These are phyloP conservation scores for Nothophaeocryptopus gaeumannii DNA, from an alignment of 2,329 filamentous ascomycete genomes.

Conservation along the genomic window DNA sequence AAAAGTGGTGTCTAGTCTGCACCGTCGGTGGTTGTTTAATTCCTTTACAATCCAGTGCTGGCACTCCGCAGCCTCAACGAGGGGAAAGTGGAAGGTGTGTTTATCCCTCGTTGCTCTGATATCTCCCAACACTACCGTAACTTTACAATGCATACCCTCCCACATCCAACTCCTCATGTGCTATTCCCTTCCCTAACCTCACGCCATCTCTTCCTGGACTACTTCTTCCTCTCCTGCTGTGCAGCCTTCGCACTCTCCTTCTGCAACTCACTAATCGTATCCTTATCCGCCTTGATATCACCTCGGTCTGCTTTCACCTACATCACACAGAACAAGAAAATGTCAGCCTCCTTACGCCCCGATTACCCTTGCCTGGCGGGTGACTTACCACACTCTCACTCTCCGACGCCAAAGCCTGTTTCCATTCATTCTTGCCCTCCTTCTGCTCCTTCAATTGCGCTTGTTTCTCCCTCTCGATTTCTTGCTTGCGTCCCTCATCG, in stretches of 20 bases:
- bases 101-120: background rate
- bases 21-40: background rate
- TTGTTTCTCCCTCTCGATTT: conserved; percentile 59
- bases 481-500: conserved; percentile 42
- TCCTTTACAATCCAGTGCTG: too few species aligned
- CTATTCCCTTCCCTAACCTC: background rate
- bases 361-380: background rate
- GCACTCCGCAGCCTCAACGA: too few species aligned
- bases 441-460: conserved; percentile 52
- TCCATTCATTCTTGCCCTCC: conserved; percentile 70
- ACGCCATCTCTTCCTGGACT: background rate
- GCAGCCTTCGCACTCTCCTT: conserved; percentile 35
- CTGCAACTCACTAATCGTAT: conserved; percentile 35
- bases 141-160: background rate
- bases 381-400: conserved; percentile 71
- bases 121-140: conserved; percentile 1
- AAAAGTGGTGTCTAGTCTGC: background rate
- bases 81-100: background rate
- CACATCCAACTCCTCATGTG: background rate
- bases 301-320: conserved; percentile 39
- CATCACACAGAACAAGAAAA: conserved; percentile 3
- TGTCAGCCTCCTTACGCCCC: background rate
- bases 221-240: conserved; percentile 24
- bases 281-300: conserved; percentile 30
- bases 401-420: conserved; percentile 71